Evolutionary conservation across 495 filamentous ascomycete species (phyloP), one percentile per base, ranked within the genome.

Genomic region (Neurospora sp.): DNA sequence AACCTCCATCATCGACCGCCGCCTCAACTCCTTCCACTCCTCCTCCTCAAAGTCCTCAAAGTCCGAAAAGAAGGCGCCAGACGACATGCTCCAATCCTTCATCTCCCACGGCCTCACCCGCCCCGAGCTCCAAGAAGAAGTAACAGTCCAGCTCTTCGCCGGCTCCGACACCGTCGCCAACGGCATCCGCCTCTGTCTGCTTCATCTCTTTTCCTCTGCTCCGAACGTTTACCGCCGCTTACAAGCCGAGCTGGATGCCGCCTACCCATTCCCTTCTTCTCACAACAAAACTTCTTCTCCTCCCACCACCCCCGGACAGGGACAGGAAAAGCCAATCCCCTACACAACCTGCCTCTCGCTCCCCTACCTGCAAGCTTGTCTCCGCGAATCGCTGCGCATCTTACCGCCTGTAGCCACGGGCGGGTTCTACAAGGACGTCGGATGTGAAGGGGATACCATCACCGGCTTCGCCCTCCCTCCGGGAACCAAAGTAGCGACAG

Each of bases 111-210:
- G 83, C 1, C 48, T 86, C 3, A 79, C 70, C 1, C 74, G 78
- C 65, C 73, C 75, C n/a, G 80, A 86, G 69, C 79, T 82, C 27
- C 77, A 78, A 38, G 73, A 81, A 35, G 86, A 88, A 74, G 73
- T 83, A 27, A 70, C 81, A 7, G 45, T 84, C 12, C 80, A 83
- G 39, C 80, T 86, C 65, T 81, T 90, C 10, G 90, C 89, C 3
- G 89, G 89, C n/a, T 86, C 89, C 8, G 90, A 93, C 73, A 90
- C 90, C 12, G 89, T 86, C 0, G 86, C 87, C 0, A 88, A 86
- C 1, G 82, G 86, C 9, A 84, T 92, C 75, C 84, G 84, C 68
- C 84, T 83, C 2, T 81, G 88, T 48, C 78, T 92, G 59, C 74
- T 84, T 31, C 85, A 87, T 73, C 78, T 92, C 31, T 75, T 90